Evolutionary conservation across 2,329 filamentous ascomycete genomes (phyloP), one percentile per base, ranked within the genome.

Genomic region (Aaosphaeria arxii): DNA sequence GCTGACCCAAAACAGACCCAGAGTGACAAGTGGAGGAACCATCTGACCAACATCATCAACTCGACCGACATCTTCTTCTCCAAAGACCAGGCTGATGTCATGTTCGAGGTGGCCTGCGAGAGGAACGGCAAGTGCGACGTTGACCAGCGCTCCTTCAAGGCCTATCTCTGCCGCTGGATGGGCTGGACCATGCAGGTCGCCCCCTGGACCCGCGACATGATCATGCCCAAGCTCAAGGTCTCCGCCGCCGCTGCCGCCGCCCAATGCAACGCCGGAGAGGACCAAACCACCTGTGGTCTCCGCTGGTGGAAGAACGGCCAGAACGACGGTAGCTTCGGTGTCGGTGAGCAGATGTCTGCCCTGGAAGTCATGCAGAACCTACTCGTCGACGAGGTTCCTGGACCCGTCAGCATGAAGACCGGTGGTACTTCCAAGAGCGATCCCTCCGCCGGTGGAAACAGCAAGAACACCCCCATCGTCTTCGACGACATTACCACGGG

Each of bases 311-410:
- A 64, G 2, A 62, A 63, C 7, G 68, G 65, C 17, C 56, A 45
- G 1, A 76, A 75, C 53, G 79, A 82, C 56, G 72, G 75, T 13
- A 72, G 66, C 17, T 68, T 68, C 38, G 80, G 81, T 40, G 79
- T 82, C 9, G 80, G 81, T 11, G 77, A 84, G 64, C 77, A 83
- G 66, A 83, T 84, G 80, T 74, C 74, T 50, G 80, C 77, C 4
- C 66, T 85, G 29, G 79, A 81, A 49, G 74, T 80, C 45, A 70
- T 84, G 45, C 71, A 79, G 66, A 66, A 39, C 67, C 74, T 77
- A 30, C 62, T 77, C 4, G 57, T 71, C 44, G 46, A 56, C 6
- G 45, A 58, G 3, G 63, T 59, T 4, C 11, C 53, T 1, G 67
- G 66, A 4, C 67, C 67, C 11, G 68, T 82, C 3, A 77, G 74